phyloP scores from a whole-genome alignment of 2,329 filamentous ascomycete genomes.

The Exophiala xenobiotica region DNA sequence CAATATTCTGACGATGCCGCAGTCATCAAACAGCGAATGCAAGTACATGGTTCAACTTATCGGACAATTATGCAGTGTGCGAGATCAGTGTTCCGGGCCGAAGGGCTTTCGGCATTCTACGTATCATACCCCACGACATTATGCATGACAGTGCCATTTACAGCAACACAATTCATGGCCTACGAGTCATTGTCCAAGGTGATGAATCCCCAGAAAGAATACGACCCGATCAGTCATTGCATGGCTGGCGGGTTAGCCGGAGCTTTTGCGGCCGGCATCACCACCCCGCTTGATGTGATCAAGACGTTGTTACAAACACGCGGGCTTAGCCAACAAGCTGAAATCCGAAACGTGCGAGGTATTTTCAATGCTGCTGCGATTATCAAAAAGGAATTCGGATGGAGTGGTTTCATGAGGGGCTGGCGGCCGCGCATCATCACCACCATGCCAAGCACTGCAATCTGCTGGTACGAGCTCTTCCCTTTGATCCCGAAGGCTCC shows the following conservation, averaged over 20 bases:
- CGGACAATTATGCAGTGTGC: slow-evolving; percentile 85
- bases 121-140: slow-evolving; percentile 97
- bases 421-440: slow-evolving; percentile 88
- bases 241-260: slow-evolving; percentile 88
- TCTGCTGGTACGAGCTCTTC: slow-evolving; percentile 74
- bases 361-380: slow-evolving; percentile 76
- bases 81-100: slow-evolving; percentile 77
- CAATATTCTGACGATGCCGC: slow-evolving; percentile 25
- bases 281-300: slow-evolving; percentile 95
- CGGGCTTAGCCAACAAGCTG: slow-evolving; percentile 75
- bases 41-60: slow-evolving; percentile 93
- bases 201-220: slow-evolving; percentile 76
- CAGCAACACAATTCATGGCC: slow-evolving; percentile 91
- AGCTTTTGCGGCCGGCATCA: slow-evolving; percentile 88
- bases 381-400: slow-evolving; percentile 79
- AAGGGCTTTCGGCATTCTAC: slow-evolving; percentile 91
- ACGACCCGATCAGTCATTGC: slow-evolving; percentile 93
- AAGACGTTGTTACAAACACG: slow-evolving; percentile 96
- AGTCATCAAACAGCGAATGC: slow-evolving; percentile 99
- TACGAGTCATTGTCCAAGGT: slow-evolving; percentile 95
- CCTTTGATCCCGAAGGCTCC: background rate
- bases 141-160: slow-evolving; percentile 98
- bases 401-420: slow-evolving; percentile 87
- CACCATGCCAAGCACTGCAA: slow-evolving; percentile 98
- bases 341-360: slow-evolving; percentile 81